Conservation (phyloP, 139 green algal genomes). For the Pycnococcus provasolii region DNA sequence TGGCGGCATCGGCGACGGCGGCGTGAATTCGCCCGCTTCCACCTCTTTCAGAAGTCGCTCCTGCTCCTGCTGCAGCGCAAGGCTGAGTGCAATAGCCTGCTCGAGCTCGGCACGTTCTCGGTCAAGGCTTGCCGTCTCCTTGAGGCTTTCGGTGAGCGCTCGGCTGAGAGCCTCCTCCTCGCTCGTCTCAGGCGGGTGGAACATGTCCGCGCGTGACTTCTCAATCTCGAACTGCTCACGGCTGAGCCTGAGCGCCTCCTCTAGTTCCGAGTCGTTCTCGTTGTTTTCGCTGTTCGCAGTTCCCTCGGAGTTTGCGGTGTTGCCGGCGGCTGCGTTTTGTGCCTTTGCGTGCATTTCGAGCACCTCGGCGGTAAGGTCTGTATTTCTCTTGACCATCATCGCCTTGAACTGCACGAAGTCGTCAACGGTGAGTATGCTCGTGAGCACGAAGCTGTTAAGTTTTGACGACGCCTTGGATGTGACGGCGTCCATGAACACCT, state of each 20-base stretch:
- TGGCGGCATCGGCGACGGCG: background rate
- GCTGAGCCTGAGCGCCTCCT: background rate
- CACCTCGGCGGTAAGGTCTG: constrained; percentile 52
- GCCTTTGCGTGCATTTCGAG: constrained; percentile 2
- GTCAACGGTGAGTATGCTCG: constrained; percentile 52
- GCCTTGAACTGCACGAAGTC: constrained; percentile 59
- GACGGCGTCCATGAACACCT: constrained; percentile 23
- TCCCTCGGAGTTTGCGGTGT: background rate
- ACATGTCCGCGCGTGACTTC: constrained; percentile 1
- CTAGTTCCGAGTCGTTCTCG: background rate
- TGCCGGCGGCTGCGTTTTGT: background rate
- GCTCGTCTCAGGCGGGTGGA: background rate
- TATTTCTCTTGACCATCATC: constrained; percentile 55
- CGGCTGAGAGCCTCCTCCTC: constrained; percentile 12
- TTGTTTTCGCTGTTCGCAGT: background rate
- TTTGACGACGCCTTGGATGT: background rate
- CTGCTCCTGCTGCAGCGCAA: constrained; percentile 35
- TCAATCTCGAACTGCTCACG: background rate
- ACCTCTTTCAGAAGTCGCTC: background rate
- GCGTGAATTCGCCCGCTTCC: background rate
- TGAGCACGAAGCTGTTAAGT: constrained; percentile 40
- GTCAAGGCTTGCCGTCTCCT: background rate
- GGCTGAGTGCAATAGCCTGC: constrained; percentile 40
- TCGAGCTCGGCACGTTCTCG: constrained; percentile 19
- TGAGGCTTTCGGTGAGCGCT: background rate